phyloP scores from a whole-genome alignment of 2,329 filamentous ascomycete species.

The Paecilomyces sp. region DNA sequence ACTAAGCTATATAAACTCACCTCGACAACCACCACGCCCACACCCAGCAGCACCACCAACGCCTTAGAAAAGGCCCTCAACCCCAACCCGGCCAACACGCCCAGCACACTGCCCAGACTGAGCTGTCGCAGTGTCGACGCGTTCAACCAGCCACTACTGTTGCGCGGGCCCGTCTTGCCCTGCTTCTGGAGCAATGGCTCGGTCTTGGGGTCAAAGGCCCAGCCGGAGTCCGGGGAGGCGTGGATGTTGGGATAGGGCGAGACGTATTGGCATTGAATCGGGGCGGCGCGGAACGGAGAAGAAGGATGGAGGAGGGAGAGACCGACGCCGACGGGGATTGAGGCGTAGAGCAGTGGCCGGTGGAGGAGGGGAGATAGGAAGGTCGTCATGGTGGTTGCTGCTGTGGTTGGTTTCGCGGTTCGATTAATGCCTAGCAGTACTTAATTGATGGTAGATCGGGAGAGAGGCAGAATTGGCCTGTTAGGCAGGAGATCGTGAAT shows the following conservation, averaged over 20 bases:
- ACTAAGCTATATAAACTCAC: constrained; percentile 17
- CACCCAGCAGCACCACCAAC: constrained; percentile 36
- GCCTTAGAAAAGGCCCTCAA: constrained; percentile 38
- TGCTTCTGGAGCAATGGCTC: constrained; percentile 19
- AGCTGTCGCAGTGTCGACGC: constrained; percentile 35
- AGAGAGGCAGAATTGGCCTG: not conserved
- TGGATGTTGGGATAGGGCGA: constrained; percentile 16
- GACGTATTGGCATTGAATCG: constrained; percentile 31
- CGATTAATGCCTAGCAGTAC: not conserved
- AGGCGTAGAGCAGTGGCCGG: constrained; percentile 9
- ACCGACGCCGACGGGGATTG: constrained; percentile 26
- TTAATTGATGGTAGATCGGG: not conserved
- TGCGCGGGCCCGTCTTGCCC: constrained; percentile 9
- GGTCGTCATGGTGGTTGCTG: not conserved
- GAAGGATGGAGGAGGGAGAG: constrained; percentile 27
- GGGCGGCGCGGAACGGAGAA: constrained; percentile 25
- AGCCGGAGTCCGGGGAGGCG: constrained; percentile 14
- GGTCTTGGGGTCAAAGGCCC: constrained; percentile 15
- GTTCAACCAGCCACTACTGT: constrained; percentile 16
- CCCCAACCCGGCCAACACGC: constrained; percentile 35
- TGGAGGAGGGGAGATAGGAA: constrained; percentile 3
- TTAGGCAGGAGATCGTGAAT: not conserved
- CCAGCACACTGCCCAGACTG: constrained; percentile 39
- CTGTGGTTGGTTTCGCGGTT: not conserved
- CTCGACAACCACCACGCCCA: constrained; percentile 38